A percentile compares a stretch with the other conserved stretches of the same genome.
Evolutionary conservation across 2,329 filamentous ascomycete species (phyloP).

Genomic region (Cercospora berteroae): DNA sequence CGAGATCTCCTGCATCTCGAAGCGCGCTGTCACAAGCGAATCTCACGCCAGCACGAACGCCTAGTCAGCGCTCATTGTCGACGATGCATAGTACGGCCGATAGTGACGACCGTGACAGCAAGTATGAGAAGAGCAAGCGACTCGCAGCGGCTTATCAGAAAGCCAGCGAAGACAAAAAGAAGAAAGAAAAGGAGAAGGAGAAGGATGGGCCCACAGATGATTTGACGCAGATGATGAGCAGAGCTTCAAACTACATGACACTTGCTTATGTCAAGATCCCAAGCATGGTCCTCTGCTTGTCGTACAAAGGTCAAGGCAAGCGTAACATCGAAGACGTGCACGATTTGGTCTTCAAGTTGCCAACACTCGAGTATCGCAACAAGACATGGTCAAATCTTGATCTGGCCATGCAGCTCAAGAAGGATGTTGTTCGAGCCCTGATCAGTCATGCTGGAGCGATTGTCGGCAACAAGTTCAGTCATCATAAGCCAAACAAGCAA

Average conservation of each 20-base stretch:
- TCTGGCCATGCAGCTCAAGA: slow-evolving; percentile 86
- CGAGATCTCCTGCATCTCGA: slow-evolving; percentile 25
- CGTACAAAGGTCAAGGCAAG: slow-evolving; percentile 93
- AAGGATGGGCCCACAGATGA: slow-evolving; percentile 76
- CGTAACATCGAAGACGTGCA: slow-evolving; percentile 96
- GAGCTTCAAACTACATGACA: slow-evolving; percentile 96
- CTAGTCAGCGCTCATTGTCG: slow-evolving; percentile 35
- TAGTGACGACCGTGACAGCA: slow-evolving; percentile 27
- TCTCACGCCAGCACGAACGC: slow-evolving; percentile 29
- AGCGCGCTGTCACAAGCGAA: slow-evolving; percentile 30
- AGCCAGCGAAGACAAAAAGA: slow-evolving; percentile 28
- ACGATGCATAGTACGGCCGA: slow-evolving; percentile 29
- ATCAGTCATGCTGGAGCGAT: slow-evolving; percentile 96
- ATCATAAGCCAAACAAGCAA: slow-evolving; percentile 76
- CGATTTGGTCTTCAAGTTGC: slow-evolving; percentile 94
- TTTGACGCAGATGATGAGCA: slow-evolving; percentile 91
- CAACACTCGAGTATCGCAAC: slow-evolving; percentile 92
- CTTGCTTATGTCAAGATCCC: slow-evolving; percentile 93
- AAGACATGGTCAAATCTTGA: slow-evolving; percentile 99
- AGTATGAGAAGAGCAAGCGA: slow-evolving; percentile 33
- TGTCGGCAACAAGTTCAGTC: slow-evolving; percentile 93
- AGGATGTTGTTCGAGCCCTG: slow-evolving; percentile 87
- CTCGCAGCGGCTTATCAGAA: slow-evolving; percentile 7
- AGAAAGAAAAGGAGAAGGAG: slow-evolving; percentile 53
- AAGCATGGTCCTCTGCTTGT: slow-evolving; percentile 90